Evolutionary conservation across 257 asterid genomes (phyloP).

Genomic region (Jasminum sambac): DNA sequence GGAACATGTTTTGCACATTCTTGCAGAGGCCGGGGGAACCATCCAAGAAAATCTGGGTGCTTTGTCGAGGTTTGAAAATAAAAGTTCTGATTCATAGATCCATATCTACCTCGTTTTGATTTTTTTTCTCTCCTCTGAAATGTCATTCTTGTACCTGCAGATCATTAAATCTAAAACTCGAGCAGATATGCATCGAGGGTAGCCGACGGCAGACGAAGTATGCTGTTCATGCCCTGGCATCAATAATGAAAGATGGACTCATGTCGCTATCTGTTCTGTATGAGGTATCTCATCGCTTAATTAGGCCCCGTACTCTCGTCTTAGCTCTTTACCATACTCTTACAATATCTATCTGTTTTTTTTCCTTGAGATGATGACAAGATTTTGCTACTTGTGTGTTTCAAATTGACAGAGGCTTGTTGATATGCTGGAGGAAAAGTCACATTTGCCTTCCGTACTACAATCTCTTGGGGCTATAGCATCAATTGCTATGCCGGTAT

Average conservation of each 20-base stretch:
- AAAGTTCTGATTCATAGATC: background rate
- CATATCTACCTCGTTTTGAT: background rate
- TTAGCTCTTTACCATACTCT: slow-evolving; percentile 3
- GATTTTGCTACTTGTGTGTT: slow-evolving; percentile 18
- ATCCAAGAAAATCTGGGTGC: slow-evolving; percentile 92
- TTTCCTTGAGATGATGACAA: slow-evolving; percentile 16
- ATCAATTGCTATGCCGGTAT: slow-evolving; percentile 95
- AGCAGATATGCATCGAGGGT: slow-evolving; percentile 98
- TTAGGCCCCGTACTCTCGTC: background rate
- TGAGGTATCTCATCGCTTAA: slow-evolving; percentile 56
- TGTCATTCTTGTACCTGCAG: slow-evolving; percentile 43
- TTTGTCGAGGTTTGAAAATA: slow-evolving; percentile 64
- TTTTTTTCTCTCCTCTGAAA: slow-evolving; percentile 10
- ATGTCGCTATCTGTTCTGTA: slow-evolving; percentile 97
- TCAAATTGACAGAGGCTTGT: slow-evolving; percentile 74
- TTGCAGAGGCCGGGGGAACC: slow-evolving; percentile 97
- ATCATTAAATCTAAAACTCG: slow-evolving; percentile 90
- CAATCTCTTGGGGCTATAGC: slow-evolving; percentile 98
- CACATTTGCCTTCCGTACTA: slow-evolving; percentile 89
- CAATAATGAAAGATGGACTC: slow-evolving; percentile 94
- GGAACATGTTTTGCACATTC: slow-evolving; percentile 92
- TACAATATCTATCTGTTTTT: slow-evolving; percentile 19
- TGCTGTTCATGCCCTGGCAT: slow-evolving; percentile 97
- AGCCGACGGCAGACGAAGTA: slow-evolving; percentile 97
- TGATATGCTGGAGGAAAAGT: slow-evolving; percentile 89